Base-by-base conservation (phyloP, 2,329 filamentous ascomycete species). In the Chrysoporthe cubensis region DNA sequence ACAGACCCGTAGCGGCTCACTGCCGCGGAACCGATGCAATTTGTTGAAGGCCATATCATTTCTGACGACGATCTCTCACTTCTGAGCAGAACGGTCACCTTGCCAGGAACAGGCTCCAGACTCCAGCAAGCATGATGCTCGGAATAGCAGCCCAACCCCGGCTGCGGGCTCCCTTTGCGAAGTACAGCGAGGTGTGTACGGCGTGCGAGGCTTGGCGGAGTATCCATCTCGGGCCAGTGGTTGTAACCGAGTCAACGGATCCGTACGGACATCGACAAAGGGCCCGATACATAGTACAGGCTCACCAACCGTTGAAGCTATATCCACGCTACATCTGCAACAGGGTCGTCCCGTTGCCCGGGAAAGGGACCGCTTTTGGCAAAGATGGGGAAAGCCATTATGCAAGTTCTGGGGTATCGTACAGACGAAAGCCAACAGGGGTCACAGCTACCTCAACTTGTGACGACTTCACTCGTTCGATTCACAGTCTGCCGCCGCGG, bases 61-160 rank as follows among this genome's bases (percentile, higher is more conserved):
- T 65, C 57, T 62, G 68, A 69, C 66, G 46, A 44, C 63, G 68
- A 69, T 69, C 68, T 68, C 68, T 68, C 68, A 65, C 58, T 67
- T 65, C 40, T 69, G 65, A 65, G 43, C 32, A 50, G 8, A 32
- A 40, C n/a, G 43, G 62, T 11, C 11, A 9, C 43, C 13, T 13
- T 54, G 16, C 50, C 50, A 14, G 32, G 13, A 32, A 9, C 48
- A 54, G 21, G 26, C 26, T 2, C 32, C 50, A 54, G 50, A 34
- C 32, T 54, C 50, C 26, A 54, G 50, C 32, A 54, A 54, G 50
- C 21, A 54, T 34, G 50, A 26, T 54, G 26, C 50, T 54, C 50
- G 21, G 50, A 32, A 32, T 13, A 14, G 11, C 21, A 54, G 26
- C 21, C 50, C 50, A 21, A 54, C 26, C 26, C 50, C 32, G 21